Evolutionary conservation across 2,329 filamentous ascomycete genomes (phyloP), one percentile per base, ranked within the genome.

Genomic region (Fusarium torulosum): DNA sequence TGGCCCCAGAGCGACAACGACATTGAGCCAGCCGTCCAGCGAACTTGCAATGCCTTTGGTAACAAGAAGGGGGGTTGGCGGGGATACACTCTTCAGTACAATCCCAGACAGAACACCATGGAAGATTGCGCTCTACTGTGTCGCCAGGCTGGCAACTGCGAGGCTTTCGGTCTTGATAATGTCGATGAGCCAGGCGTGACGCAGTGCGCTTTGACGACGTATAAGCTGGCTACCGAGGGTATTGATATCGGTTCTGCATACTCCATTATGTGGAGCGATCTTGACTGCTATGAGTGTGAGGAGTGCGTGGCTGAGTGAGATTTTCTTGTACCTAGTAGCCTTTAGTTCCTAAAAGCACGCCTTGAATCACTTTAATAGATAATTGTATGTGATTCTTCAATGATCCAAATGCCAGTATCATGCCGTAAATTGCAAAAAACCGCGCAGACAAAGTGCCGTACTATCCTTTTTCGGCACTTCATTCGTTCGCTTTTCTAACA

Each of bases 231-330:
- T 2, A 51, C 51, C n/a, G 50, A 54, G 33, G 60, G 60, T 6
- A 61, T 63, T 21, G 33, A 54, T 4, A 6, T 60, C 2, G 19
- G 41, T 8, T 44, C 41, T 7, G 13, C 20, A 4, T 51, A 20
- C n/a, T 61, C 60, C 1, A 4, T 63, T 9, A 45, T 40, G 60
- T 63, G 56, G 60, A 61, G 45, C 5, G 57, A 63, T 8, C 8
- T 43, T 3, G 60, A 61, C 20, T 61, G 50, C 11, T 61, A 56
- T 45, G 60, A 56, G 7, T 63, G 60, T 7, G 33, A 56, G 13
- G 57, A 56, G 10, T 61, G 60, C 25, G 21, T 37, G 38, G 11
- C 17, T n/a, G 27, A 25, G n/a, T 56, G 37, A 56, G 14, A 14
- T 15, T 31, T 14, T 6, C 7, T 3, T 15, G 15, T 7, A 7